Base-by-base conservation (phyloP, 2,329 filamentous ascomycete genomes). In the Pezicula radicicola region DNA sequence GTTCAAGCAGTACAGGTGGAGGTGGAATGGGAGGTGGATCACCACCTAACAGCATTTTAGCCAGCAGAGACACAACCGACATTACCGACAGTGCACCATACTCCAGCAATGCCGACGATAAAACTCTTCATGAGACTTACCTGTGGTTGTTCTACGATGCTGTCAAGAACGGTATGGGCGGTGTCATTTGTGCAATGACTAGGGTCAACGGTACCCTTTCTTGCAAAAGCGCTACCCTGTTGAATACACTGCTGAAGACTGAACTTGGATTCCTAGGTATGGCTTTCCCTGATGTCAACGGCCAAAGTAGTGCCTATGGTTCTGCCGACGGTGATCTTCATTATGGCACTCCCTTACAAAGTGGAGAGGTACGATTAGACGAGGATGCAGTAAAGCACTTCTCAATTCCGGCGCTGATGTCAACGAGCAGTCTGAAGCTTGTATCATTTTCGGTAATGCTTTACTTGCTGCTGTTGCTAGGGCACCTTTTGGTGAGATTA, bases 181-280 rank as follows among this genome's bases (percentile, higher is more conserved):
- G 84, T 6, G 75, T 94, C 51, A 94, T 95, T 90, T 91, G 89
- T 67, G 82, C 85, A 1, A 94, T 94, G 60, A 85, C 88, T 61
- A 64, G 66, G 49, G 47, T 80, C 52, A 77, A 79, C 51, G 68
- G 70, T 19, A 71, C 69, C 2, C 75, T 72, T 55, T 69, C 72
- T 5, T 79, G 77, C 56, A 70, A 78, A 53, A 78, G 75, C 56
- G 69, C 68, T 15, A 62, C 74, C 52, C 56, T 68, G 0, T 60
- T 79, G 2, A 76, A 75, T 40, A 71, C 69, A 0, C 57, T 79
- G 1, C 63, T 80, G 7, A 79, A 78, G 53, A 68, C 70, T 0
- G 76, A 80, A 54, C 66, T 80, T 0, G 75, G 72, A 0, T 80
- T 79, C 58, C 72, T 73, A 49, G 74, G 74, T 3, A 75, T 71